phyloP scores from a whole-genome alignment of 2,329 filamentous ascomycete genomes.

The Tolypocladium inflatum region DNA sequence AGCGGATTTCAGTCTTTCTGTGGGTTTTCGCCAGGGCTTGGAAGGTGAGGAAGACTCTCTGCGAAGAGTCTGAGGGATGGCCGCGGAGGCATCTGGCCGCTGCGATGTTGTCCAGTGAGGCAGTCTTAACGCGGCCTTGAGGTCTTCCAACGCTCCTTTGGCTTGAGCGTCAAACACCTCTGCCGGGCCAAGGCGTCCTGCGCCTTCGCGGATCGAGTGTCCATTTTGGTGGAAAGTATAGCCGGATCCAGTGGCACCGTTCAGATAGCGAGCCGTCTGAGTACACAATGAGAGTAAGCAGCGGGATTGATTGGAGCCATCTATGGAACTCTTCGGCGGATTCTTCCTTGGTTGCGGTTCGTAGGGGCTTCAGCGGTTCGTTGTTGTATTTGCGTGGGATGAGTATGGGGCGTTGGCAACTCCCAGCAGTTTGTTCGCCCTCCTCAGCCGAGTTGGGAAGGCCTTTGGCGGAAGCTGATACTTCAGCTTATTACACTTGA shows the following conservation, averaged over 20 bases:
- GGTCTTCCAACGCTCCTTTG: conserved; percentile 4
- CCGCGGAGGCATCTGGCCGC: conserved; percentile 6
- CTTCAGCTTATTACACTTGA: conserved; percentile 3
- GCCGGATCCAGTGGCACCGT: conserved; percentile 4
- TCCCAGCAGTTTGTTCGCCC: conserved; percentile 3
- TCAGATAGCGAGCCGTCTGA: conserved; percentile 5
- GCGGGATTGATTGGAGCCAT: conserved; percentile 2
- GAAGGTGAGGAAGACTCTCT: conserved; percentile 7
- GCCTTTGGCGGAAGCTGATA: conserved; percentile 2
- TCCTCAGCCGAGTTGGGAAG: conserved; percentile 3
- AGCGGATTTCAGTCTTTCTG: not conserved
- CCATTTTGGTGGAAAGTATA: conserved; percentile 5
- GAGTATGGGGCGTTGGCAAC: conserved; percentile 3
- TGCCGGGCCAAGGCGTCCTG: conserved; percentile 3
- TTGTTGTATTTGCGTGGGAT: not conserved
- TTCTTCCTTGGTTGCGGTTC: conserved; percentile 6
- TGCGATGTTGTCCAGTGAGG: conserved; percentile 8
- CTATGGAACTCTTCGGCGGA: conserved; percentile 3
- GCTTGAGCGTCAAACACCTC: conserved; percentile 10
- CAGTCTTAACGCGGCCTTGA: conserved; percentile 5
- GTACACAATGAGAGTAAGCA: conserved; percentile 5
- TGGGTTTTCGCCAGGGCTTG: conserved; percentile 2
- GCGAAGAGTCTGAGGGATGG: conserved; percentile 6
- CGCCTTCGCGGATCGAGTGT: too few relatives aligned
- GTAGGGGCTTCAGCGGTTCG: conserved; percentile 2